Evolutionary conservation across 202 grass and related monocot genomes (phyloP).

Genomic region (Saccharum hybrid): DNA sequence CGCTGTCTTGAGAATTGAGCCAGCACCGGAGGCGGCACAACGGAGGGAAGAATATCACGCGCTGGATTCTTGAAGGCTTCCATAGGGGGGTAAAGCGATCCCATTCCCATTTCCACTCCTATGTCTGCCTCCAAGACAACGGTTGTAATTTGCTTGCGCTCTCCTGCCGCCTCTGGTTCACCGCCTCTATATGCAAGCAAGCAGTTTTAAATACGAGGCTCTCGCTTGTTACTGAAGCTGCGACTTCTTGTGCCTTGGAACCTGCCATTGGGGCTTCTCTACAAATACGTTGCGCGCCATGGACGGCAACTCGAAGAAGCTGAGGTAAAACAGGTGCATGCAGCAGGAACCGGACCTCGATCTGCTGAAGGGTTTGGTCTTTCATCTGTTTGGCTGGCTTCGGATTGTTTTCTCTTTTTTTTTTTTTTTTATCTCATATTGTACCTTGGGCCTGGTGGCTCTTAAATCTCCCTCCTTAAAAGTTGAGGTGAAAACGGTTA

Average conservation of each 20-base stretch:
- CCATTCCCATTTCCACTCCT: conserved; percentile 52
- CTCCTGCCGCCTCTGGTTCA: conserved; percentile 9
- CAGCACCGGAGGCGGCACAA: conserved; percentile 14
- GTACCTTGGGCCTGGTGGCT: not conserved
- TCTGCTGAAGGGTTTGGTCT: conserved; percentile 36
- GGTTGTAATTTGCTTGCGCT: conserved; percentile 33
- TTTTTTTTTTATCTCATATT: not conserved
- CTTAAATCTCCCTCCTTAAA: not conserved
- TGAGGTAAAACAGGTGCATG: conserved; percentile 48
- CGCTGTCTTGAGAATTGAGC: conserved; percentile 43
- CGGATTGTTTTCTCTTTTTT: conserved; percentile 10
- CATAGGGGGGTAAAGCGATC: conserved; percentile 57
- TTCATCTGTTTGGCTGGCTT: conserved; percentile 13
- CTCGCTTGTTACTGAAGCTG: conserved; percentile 57
- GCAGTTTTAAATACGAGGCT: conserved; percentile 48
- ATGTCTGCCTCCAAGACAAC: conserved; percentile 46
- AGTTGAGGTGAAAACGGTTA: not conserved
- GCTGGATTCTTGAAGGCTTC: conserved; percentile 53
- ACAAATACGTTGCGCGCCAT: conserved; percentile 46
- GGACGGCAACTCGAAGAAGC: conserved; percentile 48
- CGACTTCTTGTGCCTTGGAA: conserved; percentile 39
- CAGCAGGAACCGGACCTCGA: conserved; percentile 2
- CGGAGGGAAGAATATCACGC: conserved; percentile 25
- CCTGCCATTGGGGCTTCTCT: conserved; percentile 33
- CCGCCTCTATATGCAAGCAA: conserved; percentile 35